Conservation (phyloP, 345 rosid genomes). For the Arabidopsis suecica region DNA sequence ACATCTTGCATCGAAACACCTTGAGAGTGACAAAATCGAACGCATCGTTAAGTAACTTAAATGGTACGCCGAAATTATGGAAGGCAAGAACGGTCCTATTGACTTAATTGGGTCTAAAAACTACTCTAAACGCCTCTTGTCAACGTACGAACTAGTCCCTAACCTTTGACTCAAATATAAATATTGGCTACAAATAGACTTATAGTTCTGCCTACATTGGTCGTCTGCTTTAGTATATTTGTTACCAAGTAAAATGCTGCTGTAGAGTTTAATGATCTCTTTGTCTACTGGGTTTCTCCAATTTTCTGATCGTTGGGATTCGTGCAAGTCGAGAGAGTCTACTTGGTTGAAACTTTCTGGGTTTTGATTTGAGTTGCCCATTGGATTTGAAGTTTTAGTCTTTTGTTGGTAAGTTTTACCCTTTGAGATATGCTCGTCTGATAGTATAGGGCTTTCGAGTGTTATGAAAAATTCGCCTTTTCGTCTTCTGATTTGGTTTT, state of each 20-base stretch:
- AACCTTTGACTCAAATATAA: not conserved
- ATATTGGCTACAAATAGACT: too few relatives aligned
- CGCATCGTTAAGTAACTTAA: too few relatives aligned
- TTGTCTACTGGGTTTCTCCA: not conserved
- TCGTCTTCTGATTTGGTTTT: constrained; percentile 7
- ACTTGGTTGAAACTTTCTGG: not conserved
- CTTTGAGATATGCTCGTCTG: constrained; percentile 11
- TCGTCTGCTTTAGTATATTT: not conserved
- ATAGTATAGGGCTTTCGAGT: constrained; percentile 38
- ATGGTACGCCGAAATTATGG: too few relatives aligned
- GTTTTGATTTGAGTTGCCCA: not conserved
- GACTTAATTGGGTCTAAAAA: not conserved
- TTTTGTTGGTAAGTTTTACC: not conserved
- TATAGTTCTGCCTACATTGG: not conserved
- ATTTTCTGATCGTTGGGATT: not conserved
- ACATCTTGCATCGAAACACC: too few relatives aligned
- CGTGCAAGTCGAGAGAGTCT: not conserved
- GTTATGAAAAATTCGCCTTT: constrained; percentile 14
- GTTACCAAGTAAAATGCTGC: too few relatives aligned
- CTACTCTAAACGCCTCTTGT: not conserved
- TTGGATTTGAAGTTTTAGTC: not conserved
- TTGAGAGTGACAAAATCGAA: too few relatives aligned
- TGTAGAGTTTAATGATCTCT: too few relatives aligned
- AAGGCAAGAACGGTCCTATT: not conserved
- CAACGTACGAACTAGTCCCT: not conserved